A percentile compares a stretch with the other conserved stretches of the same genome.
phyloP scores from a whole-genome alignment of 2,329 filamentous ascomycete genomes.

The Ophiostoma ips region DNA sequence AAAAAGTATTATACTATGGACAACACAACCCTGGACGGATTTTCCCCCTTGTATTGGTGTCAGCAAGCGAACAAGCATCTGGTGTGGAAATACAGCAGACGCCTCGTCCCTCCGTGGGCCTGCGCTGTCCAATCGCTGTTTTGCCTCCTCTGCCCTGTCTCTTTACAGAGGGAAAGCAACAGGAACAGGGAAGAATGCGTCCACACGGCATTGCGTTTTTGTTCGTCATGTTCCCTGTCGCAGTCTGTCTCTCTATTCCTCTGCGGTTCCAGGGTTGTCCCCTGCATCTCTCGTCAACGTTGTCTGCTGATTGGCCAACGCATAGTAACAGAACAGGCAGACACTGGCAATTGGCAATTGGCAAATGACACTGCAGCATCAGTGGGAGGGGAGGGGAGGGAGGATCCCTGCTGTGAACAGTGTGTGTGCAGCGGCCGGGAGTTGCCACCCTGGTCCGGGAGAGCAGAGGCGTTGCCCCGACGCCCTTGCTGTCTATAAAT shows the following conservation, averaged over 20 bases:
- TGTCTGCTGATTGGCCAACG: background rate
- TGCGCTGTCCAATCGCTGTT: background rate
- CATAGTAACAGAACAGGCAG: no score
- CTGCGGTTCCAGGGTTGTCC: background rate
- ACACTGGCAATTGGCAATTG: no score
- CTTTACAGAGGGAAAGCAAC: background rate
- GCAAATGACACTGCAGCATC: no score
- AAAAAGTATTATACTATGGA: no score
- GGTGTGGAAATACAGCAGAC: conserved; percentile 12
- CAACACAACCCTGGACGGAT: no score
- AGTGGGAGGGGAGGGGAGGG: no score
- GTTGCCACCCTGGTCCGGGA: no score
- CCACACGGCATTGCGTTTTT: background rate
- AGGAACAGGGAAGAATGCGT: no score
- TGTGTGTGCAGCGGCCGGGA: no score
- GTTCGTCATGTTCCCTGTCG: background rate
- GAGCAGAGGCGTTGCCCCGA: no score
- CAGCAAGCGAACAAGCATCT: conserved; percentile 13
- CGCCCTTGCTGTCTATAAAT: no score
- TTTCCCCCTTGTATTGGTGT: conserved; percentile 6
- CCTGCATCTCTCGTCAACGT: background rate
- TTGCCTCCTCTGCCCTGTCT: background rate
- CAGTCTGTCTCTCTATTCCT: background rate
- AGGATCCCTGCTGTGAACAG: no score
- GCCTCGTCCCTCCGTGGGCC: background rate